phyloP scores from a whole-genome alignment of 352 stramenopile species.

The Paralagenidium karlingii region DNA sequence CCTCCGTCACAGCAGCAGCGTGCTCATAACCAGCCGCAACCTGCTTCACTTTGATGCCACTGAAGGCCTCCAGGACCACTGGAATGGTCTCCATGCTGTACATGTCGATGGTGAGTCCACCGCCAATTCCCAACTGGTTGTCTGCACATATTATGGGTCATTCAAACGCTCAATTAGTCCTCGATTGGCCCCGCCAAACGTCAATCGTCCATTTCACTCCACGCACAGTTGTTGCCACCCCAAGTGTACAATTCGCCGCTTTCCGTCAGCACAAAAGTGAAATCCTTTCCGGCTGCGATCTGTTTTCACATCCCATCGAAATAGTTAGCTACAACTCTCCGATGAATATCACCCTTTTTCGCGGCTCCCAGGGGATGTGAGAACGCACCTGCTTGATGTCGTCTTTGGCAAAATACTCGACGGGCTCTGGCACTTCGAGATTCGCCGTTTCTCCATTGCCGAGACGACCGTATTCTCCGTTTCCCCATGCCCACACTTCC shows the following conservation, averaged over 20 bases:
- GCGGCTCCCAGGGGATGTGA: too few species aligned
- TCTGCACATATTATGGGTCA: too few species aligned
- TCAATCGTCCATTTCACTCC: background rate
- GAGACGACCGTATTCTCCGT: constrained; percentile 85
- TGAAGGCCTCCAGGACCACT: constrained; percentile 70
- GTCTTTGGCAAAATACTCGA: constrained; percentile 75
- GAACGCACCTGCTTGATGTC: too few species aligned
- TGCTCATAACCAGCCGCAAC: constrained; percentile 91
- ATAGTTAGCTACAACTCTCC: background rate
- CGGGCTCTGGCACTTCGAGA: constrained; percentile 67
- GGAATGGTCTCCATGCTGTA: constrained; percentile 91
- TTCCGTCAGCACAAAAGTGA: constrained; percentile 79
- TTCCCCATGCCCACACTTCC: constrained; percentile 87
- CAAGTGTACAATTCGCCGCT: constrained; percentile 82
- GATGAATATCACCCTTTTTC: too few species aligned
- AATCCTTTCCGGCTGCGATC: constrained; percentile 80
- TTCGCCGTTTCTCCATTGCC: constrained; percentile 82
- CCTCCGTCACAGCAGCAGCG: constrained; percentile 53
- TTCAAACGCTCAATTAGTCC: too few species aligned
- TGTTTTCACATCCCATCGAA: too few species aligned
- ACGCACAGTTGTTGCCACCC: constrained; percentile 87
- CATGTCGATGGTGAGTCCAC: constrained; percentile 84
- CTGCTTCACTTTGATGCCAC: constrained; percentile 49
- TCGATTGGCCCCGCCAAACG: too few species aligned
- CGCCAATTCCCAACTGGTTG: constrained; percentile 82